Percentiles rank a stretch among this genome's conserved stretches.
These are phyloP conservation scores for Scheffersomyces cryptocercus DNA, from an alignment of 1,139 yeast species.

Conservation along the genomic window DNA sequence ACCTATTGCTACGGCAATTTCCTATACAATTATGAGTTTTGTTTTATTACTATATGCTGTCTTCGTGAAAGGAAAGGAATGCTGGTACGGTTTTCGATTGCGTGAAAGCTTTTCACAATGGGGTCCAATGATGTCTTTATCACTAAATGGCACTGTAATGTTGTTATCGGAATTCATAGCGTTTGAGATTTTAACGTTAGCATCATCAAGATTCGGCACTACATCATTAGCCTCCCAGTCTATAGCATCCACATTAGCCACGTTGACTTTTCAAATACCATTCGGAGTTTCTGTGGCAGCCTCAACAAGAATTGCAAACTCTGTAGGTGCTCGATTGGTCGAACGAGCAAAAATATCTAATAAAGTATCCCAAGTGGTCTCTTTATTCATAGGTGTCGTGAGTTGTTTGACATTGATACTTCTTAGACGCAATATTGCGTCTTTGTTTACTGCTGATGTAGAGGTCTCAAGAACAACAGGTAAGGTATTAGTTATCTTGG, in stretches of 20 bases:
- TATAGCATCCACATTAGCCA: constrained; percentile 58
- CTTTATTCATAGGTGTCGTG: constrained; percentile 39
- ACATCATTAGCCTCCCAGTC: constrained; percentile 58
- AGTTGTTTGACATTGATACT: constrained; percentile 41
- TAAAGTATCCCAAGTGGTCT: constrained; percentile 46
- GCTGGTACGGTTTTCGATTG: constrained; percentile 32
- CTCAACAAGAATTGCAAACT: constrained; percentile 60
- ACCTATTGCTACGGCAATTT: constrained; percentile 57
- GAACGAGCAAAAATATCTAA: constrained; percentile 48
- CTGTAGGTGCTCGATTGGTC: constrained; percentile 55
- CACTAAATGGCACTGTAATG: constrained; percentile 75
- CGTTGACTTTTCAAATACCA: constrained; percentile 53
- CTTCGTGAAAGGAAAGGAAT: constrained; percentile 33
- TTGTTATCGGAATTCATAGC: constrained; percentile 73
- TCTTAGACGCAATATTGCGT: constrained; percentile 39
- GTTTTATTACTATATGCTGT: constrained; percentile 46
- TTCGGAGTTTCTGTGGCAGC: constrained; percentile 63
- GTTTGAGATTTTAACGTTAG: constrained; percentile 67
- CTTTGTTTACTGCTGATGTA: constrained; percentile 41
- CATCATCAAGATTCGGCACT: constrained; percentile 60
- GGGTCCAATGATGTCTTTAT: constrained; percentile 46
- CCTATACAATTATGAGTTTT: constrained; percentile 56
- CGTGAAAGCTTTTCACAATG: constrained; percentile 42
- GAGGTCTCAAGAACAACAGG: constrained; percentile 42
- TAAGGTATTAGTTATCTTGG: constrained; percentile 52